Percentiles rank a stretch among this genome's conserved stretches.
Conservation (phyloP, 1,284 basidiomycete species). For the Melampsora americana region DNA sequence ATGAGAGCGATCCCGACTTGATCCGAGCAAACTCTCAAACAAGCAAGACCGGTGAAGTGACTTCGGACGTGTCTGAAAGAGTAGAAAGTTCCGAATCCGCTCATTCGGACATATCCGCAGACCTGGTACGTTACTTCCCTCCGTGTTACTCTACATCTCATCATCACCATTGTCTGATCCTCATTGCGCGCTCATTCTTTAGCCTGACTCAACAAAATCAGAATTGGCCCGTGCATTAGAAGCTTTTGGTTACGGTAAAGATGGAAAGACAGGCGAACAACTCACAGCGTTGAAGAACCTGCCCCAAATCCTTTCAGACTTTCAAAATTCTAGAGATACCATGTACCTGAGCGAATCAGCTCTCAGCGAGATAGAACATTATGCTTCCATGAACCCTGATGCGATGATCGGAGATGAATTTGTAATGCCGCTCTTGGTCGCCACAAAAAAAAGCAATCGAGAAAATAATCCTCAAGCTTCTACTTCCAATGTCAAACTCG, state of each 20-base stretch:
- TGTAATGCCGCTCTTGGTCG: slow-evolving; percentile 5
- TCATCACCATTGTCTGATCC: too few species aligned
- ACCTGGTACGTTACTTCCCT: too few species aligned
- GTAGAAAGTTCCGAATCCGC: too few species aligned
- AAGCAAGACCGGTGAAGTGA: too few species aligned
- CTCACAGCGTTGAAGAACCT: slow-evolving; percentile 21
- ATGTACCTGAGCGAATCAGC: slow-evolving; percentile 15
- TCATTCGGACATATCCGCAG: too few species aligned
- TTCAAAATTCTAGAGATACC: slow-evolving; percentile 31
- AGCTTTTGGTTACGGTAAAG: slow-evolving; percentile 23
- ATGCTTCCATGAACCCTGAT: slow-evolving; percentile 15
- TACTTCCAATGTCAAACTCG: not conserved
- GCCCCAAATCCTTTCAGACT: slow-evolving; percentile 16
- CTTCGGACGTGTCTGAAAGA: too few species aligned
- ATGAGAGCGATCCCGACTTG: too few species aligned
- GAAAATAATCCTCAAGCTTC: not conserved
- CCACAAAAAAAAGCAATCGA: slow-evolving; percentile 18
- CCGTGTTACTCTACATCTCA: too few species aligned
- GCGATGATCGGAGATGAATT: slow-evolving; percentile 8
- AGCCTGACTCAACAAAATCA: not conserved
- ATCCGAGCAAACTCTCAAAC: too few species aligned
- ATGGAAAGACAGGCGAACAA: slow-evolving; percentile 18
- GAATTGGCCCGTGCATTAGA: slow-evolving; percentile 28
- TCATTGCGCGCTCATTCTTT: not conserved
- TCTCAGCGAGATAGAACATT: not conserved